Percentiles rank a stretch among this genome's conserved stretches.
Evolutionary conservation across 495 filamentous ascomycete species (phyloP).

Genomic region (Penicillium egyptiacum): DNA sequence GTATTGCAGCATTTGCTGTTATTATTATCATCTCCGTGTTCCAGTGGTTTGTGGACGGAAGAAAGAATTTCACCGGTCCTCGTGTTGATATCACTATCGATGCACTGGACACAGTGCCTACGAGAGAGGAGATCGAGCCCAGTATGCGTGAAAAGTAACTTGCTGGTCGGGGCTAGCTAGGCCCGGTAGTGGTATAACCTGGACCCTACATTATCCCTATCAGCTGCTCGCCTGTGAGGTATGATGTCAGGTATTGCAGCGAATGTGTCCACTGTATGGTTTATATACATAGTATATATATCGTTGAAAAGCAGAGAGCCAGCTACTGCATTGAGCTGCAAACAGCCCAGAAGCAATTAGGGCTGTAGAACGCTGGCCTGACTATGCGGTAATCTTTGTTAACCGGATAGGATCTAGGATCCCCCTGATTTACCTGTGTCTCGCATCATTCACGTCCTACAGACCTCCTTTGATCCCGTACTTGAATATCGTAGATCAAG

Average conservation of each 20-base stretch:
- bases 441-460: no score
- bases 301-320: background rate
- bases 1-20: slow-evolving; percentile 67
- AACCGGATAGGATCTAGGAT: no score
- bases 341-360: background rate
- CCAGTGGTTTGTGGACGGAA: slow-evolving; percentile 68
- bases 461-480: background rate
- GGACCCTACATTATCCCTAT: background rate
- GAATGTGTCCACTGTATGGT: background rate
- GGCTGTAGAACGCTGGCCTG: background rate
- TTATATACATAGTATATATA: background rate
- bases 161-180: background rate
- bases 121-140: background rate
- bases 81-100: slow-evolving; percentile 40
- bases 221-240: background rate
- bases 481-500: background rate
- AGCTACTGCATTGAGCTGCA: background rate
- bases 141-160: slow-evolving; percentile 8
- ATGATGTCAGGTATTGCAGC: background rate
- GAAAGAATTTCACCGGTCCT: slow-evolving; percentile 65
- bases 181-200: background rate
- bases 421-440: no score
- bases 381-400: background rate
- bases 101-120: slow-evolving; percentile 10
- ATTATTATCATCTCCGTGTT: slow-evolving; percentile 62